phyloP scores from a whole-genome alignment of 768 basidiomycete genomes.

The Trametes villosa region DNA sequence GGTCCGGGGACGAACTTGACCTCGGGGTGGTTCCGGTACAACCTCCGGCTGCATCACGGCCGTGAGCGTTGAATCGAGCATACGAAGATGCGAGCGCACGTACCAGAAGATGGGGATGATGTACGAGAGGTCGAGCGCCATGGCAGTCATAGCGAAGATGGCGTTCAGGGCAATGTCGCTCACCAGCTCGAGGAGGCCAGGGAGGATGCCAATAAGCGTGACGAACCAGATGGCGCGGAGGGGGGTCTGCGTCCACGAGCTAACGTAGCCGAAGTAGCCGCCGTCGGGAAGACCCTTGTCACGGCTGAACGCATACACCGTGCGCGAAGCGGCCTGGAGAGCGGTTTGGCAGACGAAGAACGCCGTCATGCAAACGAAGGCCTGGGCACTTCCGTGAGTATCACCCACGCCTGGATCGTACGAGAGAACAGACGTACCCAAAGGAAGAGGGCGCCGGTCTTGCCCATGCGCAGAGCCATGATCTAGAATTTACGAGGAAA shows the following conservation, averaged over 20 bases:
- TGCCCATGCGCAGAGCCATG: conserved; percentile 77
- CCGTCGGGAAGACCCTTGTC: conserved; percentile 80
- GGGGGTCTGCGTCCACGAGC: conserved; percentile 68
- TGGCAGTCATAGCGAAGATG: conserved; percentile 81
- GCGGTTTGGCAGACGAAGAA: conserved; percentile 86
- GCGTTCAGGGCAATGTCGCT: conserved; percentile 78
- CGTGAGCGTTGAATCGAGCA: neutral
- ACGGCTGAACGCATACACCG: conserved; percentile 84
- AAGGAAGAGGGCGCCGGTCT: conserved; percentile 71
- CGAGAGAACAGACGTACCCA: conserved; percentile 54
- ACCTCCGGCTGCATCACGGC: conserved; percentile 48
- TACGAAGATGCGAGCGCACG: conserved; percentile 21
- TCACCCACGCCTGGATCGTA: neutral
- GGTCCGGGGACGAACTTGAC: conserved; percentile 86
- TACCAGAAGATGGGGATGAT: conserved; percentile 78
- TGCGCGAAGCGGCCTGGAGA: conserved; percentile 81
- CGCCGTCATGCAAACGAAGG: conserved; percentile 81
- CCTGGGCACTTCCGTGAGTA: conserved; percentile 38
- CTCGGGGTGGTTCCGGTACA: conserved; percentile 74
- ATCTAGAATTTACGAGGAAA: conserved; percentile 58
- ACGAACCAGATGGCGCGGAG: conserved; percentile 77
- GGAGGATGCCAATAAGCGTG: conserved; percentile 67
- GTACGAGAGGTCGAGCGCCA: conserved; percentile 79
- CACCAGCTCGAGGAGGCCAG: conserved; percentile 76
- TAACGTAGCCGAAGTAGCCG: conserved; percentile 76